phyloP scores from a whole-genome alignment of 441 rosid genomes.

The Brassica hybrid region DNA sequence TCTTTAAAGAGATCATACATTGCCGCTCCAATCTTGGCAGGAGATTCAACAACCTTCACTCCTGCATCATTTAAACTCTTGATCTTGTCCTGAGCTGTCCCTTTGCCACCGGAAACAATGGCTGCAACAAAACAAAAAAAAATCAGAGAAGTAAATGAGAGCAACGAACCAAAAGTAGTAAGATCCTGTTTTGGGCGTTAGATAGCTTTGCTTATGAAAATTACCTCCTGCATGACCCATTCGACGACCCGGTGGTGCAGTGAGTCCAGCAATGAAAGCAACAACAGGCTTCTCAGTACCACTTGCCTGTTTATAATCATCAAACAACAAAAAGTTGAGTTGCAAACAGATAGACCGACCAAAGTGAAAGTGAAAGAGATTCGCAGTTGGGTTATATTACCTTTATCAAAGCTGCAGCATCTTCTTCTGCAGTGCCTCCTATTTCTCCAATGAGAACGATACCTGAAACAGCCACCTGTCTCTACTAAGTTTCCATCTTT shows the following conservation, averaged over 20 bases:
- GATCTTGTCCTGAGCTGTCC: conserved; percentile 94
- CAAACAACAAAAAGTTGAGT: conserved; percentile 4
- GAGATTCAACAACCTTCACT: conserved; percentile 93
- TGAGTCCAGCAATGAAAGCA: conserved; percentile 97
- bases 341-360: conserved; percentile 12
- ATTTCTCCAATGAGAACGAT: conserved; percentile 89
- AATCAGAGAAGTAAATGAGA: conserved; percentile 12
- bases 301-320: conserved; percentile 71
- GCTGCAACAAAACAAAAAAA: conserved; percentile 53
- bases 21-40: conserved; percentile 87
- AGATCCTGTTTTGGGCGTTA: background rate
- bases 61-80: conserved; percentile 86
- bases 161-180: background rate
- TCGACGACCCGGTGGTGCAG: conserved; percentile 98
- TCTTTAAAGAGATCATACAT: conserved; percentile 82
- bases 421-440: conserved; percentile 97
- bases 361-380: conserved; percentile 13
- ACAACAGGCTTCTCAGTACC: conserved; percentile 95
- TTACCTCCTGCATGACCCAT: conserved; percentile 99
- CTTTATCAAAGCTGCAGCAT: conserved; percentile 89
- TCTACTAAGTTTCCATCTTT: conserved; percentile 25
- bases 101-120: conserved; percentile 95
- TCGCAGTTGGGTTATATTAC: conserved; percentile 39
- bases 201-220: background rate
- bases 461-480: conserved; percentile 50